Base-by-base conservation (phyloP, 495 filamentous ascomycete species). In the Penicillium verhagenii region DNA sequence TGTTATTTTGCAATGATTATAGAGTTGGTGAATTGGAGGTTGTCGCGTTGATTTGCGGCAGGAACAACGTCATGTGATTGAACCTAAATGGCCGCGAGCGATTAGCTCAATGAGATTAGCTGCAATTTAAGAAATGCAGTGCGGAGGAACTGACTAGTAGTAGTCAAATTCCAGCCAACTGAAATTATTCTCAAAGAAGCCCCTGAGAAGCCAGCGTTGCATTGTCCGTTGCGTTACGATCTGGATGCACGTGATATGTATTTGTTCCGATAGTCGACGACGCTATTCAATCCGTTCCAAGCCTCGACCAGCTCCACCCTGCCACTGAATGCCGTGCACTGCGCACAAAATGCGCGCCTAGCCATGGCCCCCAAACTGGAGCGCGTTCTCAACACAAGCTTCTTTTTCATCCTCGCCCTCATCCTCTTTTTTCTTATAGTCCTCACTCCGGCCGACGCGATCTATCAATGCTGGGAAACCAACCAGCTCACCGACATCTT, bases 391-490 rank as follows among this genome's bases (percentile, higher is more conserved):
- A 96, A 97, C 78, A 85, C 78, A 56, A 87, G 85, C 47, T 80
- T 85, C 58, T 97, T 94, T 72, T 85, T 83, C 64, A 61, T 92
- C 65, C 77, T 97, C 62, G 86, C 86, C 71, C 67, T 92, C 61
- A 61, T 94, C 61, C 80, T 90, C 31, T 72, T 88, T 64, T 79
- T 77, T 61, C 79, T 96, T 45, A 77, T 96, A 47, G 75, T 93
- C 63, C 78, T 96, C 61, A 91, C 89, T 1, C 95, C 94, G 8
- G 87, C 78, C 63, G 91, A 96, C 57, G 79, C 88, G 37, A 86
- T 97, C 71, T 86, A 85, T 62, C 90, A 96, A 72, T 86, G 88
- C 59, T 81, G 85, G 54, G 61, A 72, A 37, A 80, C 77, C 26
- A 60, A 72, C 37, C 83, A 88, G 51, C 73, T 88, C 58, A 87